Evolutionary conservation across 306 rosid genomes (phyloP).

Genomic region (Citrullus mucosospermus): DNA sequence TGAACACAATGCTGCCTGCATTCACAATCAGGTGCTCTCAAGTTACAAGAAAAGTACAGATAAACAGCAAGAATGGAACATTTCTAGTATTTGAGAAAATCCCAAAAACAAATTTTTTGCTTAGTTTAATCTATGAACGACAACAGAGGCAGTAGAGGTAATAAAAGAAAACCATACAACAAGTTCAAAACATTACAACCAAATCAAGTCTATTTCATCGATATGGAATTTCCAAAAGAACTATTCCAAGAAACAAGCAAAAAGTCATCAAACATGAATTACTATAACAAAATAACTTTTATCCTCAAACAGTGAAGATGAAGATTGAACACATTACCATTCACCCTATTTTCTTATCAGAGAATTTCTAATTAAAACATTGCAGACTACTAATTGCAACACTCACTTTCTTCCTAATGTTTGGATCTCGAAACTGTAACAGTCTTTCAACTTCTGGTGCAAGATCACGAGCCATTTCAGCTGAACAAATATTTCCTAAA

Average conservation of each 20-base stretch:
- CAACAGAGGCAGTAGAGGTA: not conserved
- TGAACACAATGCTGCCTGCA: conserved; percentile 91
- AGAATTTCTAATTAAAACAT: not conserved
- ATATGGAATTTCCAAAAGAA: not conserved
- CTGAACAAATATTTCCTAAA: conserved; percentile 95
- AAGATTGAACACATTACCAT: not conserved
- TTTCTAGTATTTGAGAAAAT: not conserved
- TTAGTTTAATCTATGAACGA: not conserved
- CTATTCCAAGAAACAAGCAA: not conserved
- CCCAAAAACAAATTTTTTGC: not conserved
- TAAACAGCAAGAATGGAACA: not conserved
- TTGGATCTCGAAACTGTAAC: conserved; percentile 89
- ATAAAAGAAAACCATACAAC: not conserved
- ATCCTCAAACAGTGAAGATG: not conserved
- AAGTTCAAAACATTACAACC: not conserved
- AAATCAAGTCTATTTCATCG: not conserved
- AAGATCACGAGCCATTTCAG: conserved; percentile 99
- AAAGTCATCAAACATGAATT: not conserved
- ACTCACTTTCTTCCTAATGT: conserved; percentile 83
- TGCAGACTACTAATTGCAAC: not conserved
- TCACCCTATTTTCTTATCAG: not conserved
- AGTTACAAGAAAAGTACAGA: conserved; percentile 16
- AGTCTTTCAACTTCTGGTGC: conserved; percentile 93
- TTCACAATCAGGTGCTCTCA: conserved; percentile 21
- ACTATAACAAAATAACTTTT: not conserved